phyloP scores from a whole-genome alignment of 1,139 yeast species.

The Entelexis sorbosivorans region DNA sequence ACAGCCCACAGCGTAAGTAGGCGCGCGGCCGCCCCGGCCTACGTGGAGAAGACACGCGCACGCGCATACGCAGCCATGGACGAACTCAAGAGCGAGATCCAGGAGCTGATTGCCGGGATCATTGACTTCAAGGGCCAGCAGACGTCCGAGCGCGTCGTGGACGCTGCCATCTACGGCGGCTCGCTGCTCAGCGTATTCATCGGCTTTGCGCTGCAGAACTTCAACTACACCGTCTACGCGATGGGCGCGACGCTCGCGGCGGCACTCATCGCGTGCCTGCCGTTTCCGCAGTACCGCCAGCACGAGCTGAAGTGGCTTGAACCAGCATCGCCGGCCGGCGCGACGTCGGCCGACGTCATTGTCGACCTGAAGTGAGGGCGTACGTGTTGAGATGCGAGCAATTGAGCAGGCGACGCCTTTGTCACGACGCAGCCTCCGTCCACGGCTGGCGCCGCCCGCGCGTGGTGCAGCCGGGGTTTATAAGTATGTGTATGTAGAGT shows the following conservation, averaged over 20 bases:
- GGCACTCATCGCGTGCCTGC: constrained; percentile 40
- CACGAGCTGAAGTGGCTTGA: constrained; percentile 37
- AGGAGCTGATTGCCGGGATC: constrained; percentile 35
- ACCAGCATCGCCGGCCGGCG: background rate
- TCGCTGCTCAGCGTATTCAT: constrained; percentile 35
- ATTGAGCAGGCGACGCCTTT: too few species aligned
- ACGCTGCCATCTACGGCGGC: constrained; percentile 29
- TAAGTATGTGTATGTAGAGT: too few species aligned
- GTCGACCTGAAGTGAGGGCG: background rate
- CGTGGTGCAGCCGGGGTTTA: too few species aligned
- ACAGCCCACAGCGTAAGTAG: too few species aligned
- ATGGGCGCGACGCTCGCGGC: constrained; percentile 35
- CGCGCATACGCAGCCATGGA: constrained; percentile 21
- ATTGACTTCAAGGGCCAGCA: constrained; percentile 56
- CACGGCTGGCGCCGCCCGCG: too few species aligned
- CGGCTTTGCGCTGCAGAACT: constrained; percentile 39
- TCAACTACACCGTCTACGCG: constrained; percentile 33
- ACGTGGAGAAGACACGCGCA: background rate
- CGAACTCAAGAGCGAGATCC: constrained; percentile 29
- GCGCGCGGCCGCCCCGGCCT: too few species aligned
- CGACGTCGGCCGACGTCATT: constrained; percentile 4
- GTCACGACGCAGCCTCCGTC: too few species aligned
- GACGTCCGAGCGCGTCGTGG: constrained; percentile 31
- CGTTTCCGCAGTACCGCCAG: constrained; percentile 45
- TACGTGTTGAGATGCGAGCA: too few species aligned